Evolutionary conservation across 164 flowering plant genomes (phyloP), one percentile per base, ranked within the genome.

Genomic region (Euptelea pleiosperma): DNA sequence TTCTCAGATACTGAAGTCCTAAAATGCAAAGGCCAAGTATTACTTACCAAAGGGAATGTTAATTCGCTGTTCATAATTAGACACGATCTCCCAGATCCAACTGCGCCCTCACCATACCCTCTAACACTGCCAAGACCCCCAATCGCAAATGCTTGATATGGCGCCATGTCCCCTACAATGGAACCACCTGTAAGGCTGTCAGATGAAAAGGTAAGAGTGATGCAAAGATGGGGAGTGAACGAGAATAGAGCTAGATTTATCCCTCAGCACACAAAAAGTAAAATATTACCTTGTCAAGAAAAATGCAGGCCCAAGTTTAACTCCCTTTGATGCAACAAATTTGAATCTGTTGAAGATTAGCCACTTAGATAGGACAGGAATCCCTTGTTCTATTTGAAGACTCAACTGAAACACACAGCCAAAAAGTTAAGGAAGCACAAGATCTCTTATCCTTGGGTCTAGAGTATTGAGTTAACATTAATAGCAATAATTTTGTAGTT

Each of bases 121-220:
- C 98, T 76, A 43, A 92, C 84, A 63, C 93, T 89, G 44, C 86
- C 85, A 59, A 73, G 77, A 50, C 96, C 98, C 3, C 98, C 98
- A 70, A 92, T 82, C 40, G 95, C 76, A 76, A 92, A 92, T 63
- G 96, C 96, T 73, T 89, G 95, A 69, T 87, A 83, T 58, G 98
- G 98, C 70, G 96, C 98, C 87, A 92, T 87, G 70, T 92, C 95
- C 68, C 98, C 96, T 21, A 89, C 95, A 70, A 87, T 79, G 46
- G 98, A 92, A 73, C 96, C 98, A 71, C 95, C 96, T 65, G 89
- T 84, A 58, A 91, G 66, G 63, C 98, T 91, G 86, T 64, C 57
- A 70, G 29, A 64, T 29, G 37, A 60, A 70, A 61, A 55, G 41
- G 52, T 61, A 65, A 70, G 71, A 54, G 26, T 15, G 14, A 54